Evolutionary conservation across 495 filamentous ascomycete species (phyloP).

Genomic region (Stereocaulon alpinum): DNA sequence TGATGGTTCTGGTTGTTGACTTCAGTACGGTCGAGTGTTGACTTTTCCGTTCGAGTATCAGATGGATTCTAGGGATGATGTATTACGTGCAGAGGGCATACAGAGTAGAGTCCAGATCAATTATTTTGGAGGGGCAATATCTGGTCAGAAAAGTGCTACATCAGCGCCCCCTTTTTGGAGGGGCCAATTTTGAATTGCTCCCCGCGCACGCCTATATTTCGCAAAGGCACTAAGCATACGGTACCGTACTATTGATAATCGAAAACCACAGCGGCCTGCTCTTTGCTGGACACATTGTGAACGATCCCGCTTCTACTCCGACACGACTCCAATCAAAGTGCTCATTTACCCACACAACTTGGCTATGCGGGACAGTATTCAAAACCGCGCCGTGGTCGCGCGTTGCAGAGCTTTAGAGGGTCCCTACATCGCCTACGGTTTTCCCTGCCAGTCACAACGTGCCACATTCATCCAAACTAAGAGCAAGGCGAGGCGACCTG

Average conservation of each 20-base stretch:
- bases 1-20: neutral
- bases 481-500: neutral
- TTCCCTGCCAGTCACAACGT: conserved; percentile 5
- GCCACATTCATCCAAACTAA: conserved; percentile 6
- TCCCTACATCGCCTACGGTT: neutral
- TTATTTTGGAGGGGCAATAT: conserved; percentile 15
- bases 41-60: neutral
- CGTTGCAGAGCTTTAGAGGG: neutral
- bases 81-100: neutral
- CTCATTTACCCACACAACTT: neutral
- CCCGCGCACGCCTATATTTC: neutral
- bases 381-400: neutral
- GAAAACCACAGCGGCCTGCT: neutral
- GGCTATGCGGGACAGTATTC: neutral
- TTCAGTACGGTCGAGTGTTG: neutral
- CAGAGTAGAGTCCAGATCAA: neutral
- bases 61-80: neutral
- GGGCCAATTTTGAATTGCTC: conserved; percentile 12
- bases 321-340: neutral
- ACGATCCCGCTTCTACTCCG: neutral
- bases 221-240: conserved; percentile 4
- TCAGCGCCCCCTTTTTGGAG: conserved; percentile 13
- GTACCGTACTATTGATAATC: neutral
- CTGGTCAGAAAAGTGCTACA: conserved; percentile 6
- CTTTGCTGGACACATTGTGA: neutral